These are phyloP conservation scores for Lactarius tabidus DNA, from an alignment of 768 basidiomycete genomes.

Conservation along the genomic window DNA sequence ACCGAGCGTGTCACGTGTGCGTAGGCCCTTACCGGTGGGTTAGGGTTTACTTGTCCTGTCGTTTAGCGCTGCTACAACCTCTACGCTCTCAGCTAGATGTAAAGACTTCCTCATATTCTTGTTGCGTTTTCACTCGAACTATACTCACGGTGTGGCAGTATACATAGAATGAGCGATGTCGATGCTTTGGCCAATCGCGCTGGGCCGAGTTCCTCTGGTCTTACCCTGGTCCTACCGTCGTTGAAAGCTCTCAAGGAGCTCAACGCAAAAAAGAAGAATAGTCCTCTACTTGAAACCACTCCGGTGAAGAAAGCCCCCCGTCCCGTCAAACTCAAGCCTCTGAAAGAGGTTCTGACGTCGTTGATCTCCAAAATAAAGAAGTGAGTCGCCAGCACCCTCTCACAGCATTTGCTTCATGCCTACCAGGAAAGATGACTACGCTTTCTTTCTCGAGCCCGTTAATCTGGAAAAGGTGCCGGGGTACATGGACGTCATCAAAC, in stretches of 20 bases:
- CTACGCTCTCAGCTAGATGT: background rate
- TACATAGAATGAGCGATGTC: conserved; percentile 11
- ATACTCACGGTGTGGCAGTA: conserved; percentile 2
- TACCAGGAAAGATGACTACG: conserved; percentile 78
- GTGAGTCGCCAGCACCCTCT: conserved; percentile 34
- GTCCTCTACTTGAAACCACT: conserved; percentile 21
- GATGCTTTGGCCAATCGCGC: conserved; percentile 5
- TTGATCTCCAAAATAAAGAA: conserved; percentile 73
- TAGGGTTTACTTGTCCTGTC: background rate
- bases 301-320: conserved; percentile 40
- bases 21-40: background rate
- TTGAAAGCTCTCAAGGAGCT: conserved; percentile 56
- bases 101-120: background rate
- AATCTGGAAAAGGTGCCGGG: conserved; percentile 55
- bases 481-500: conserved; percentile 65
- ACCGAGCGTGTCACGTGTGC: background rate
- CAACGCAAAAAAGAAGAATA: conserved; percentile 48
- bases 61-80: too few species aligned
- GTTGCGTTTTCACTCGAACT: background rate
- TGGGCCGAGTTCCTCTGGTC: conserved; percentile 38
- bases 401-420: background rate
- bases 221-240: conserved; percentile 66
- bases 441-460: conserved; percentile 73
- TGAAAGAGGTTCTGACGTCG: conserved; percentile 68
- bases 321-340: conserved; percentile 70